A percentile compares a stretch with the other conserved stretches of the same genome.
phyloP scores from a whole-genome alignment of 2,329 filamentous ascomycete species.

The Paramyrothecium sp. region DNA sequence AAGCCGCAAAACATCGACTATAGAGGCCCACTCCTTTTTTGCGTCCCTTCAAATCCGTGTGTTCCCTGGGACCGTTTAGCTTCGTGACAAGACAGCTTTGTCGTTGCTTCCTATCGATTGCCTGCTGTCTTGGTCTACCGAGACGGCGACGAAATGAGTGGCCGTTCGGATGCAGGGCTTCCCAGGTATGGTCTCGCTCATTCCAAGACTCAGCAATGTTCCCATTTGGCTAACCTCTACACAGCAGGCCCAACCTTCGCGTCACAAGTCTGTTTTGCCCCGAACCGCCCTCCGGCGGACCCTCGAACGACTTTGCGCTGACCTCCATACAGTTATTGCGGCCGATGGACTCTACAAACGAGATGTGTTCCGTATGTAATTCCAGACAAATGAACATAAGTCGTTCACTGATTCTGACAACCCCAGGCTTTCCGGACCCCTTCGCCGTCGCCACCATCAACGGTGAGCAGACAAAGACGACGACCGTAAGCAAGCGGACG shows the following conservation, averaged over 20 bases:
- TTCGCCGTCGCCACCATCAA: conserved; percentile 97
- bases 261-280: conserved; percentile 73
- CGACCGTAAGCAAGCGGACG: conserved; percentile 93
- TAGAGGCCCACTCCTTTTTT: conserved; percentile 4
- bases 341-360: conserved; percentile 98
- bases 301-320: conserved; percentile 27
- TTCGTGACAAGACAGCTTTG: conserved; percentile 13
- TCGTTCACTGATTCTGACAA: conserved; percentile 21
- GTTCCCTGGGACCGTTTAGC: conserved; percentile 17
- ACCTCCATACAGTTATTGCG: conserved; percentile 76
- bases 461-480: conserved; percentile 98
- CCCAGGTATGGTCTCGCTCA: conserved; percentile 27
- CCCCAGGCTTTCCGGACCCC: conserved; percentile 87
- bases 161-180: conserved; percentile 34
- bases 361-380: conserved; percentile 91
- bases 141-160: conserved; percentile 26
- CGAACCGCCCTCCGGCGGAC: conserved; percentile 12
- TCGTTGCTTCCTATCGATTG: conserved; percentile 6
- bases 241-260: conserved; percentile 80
- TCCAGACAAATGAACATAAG: neutral
- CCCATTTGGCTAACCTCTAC: conserved; percentile 26
- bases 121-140: conserved; percentile 10
- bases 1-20: neutral
- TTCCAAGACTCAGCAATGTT: conserved; percentile 2
- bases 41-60: neutral